These are phyloP conservation scores for Cetradonia linearis DNA, from an alignment of 495 filamentous ascomycete species.

Conservation along the genomic window DNA sequence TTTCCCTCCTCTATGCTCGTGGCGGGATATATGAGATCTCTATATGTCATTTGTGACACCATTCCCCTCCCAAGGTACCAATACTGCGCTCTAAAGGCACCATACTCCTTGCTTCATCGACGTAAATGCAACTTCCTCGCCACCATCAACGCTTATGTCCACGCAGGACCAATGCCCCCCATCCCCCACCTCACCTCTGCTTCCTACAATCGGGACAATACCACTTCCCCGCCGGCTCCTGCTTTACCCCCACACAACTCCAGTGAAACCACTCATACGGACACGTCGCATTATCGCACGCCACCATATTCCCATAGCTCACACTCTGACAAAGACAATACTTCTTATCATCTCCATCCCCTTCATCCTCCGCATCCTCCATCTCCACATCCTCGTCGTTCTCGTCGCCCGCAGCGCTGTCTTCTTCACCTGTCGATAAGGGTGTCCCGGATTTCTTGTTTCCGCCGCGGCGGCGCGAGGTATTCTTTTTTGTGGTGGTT, in stretches of 20 bases:
- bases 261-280: conserved; percentile 98
- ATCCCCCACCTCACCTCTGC: conserved; percentile 40
- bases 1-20: background rate
- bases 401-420: conserved; percentile 16
- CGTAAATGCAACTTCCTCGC: background rate
- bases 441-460: conserved; percentile 36
- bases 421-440: conserved; percentile 16
- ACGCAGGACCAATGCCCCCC: background rate
- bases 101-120: background rate
- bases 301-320: conserved; percentile 95
- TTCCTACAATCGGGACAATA: conserved; percentile 75
- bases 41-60: background rate
- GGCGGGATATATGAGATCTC: background rate
- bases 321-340: conserved; percentile 92
- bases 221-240: conserved; percentile 86
- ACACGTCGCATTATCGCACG: conserved; percentile 89
- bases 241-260: conserved; percentile 81
- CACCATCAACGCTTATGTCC: background rate
- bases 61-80: background rate
- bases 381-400: conserved; percentile 32
- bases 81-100: background rate
- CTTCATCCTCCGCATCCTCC: conserved; percentile 32
- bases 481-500: conserved; percentile 31
- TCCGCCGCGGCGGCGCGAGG: conserved; percentile 34
- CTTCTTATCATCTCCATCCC: conserved; percentile 11